Evolutionary conservation across 2,329 filamentous ascomycete genomes (phyloP), one percentile per base, ranked within the genome.

Genomic region (Colletotrichum sojae): DNA sequence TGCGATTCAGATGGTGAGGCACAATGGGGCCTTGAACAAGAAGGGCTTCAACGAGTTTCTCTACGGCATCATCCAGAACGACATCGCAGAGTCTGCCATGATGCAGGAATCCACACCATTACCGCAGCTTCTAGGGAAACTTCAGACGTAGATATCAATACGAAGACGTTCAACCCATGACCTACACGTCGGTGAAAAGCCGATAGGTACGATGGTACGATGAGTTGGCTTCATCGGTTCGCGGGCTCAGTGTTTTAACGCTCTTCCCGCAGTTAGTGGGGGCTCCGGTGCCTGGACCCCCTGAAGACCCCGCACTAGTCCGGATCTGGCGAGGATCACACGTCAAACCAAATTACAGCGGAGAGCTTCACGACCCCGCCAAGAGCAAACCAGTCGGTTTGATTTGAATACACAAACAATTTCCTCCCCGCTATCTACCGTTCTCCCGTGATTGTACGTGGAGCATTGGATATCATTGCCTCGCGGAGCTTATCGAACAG

Each of bases 301-400:
- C 27, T 43, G 36, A 27, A 40, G 54, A 69, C 67, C 67, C 67
- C 67, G 62, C 67, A 69, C 67, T 67, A 69, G 52, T 36, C 62
- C 51, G 10, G 1, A 67, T 61, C 6, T 2, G 67, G 67, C 36
- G 61, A 67, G 46, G 51, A 53, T 43, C 18, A 62, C 20, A 51
- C 45, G 49, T 27, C 43, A 51, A 46, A 9, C 62, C 67, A 69
- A 69, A 61, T 69, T 69, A 39, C 4, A 20, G 43, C n/a, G 18
- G 46, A n/a, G 51, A 69, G 63, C 67, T 69, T 69, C 63, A 52
- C 51, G 58, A 61, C 51, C 67, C 67, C 67, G 55, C 62, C 67
- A 67, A 59, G 51, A 39, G 59, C 15, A 52, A 8, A 36, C 31
- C 31, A 10, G 25, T 15, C 20, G 20, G 31, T 65, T 27, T 49